phyloP scores from a whole-genome alignment of 2,329 filamentous ascomycete genomes.

The Coniochaeta prunicola region DNA sequence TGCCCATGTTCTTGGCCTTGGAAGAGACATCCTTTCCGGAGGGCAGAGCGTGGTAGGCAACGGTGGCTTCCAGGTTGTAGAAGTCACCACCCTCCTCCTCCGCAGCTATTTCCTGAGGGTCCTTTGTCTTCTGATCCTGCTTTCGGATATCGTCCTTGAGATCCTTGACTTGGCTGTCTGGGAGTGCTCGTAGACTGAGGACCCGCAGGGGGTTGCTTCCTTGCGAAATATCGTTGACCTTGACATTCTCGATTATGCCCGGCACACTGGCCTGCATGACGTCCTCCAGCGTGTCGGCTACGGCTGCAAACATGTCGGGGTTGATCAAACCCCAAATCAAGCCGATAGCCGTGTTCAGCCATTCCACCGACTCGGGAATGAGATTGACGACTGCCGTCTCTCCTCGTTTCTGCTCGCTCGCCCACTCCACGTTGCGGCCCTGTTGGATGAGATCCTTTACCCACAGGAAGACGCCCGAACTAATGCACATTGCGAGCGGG shows the following conservation, averaged over 20 bases:
- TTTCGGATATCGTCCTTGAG: constrained; percentile 75
- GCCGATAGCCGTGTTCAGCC: constrained; percentile 85
- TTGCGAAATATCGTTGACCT: constrained; percentile 91
- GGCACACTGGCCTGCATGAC: constrained; percentile 96
- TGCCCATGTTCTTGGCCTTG: constrained; percentile 92
- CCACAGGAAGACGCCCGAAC: constrained; percentile 81
- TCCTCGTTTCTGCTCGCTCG: constrained; percentile 76
- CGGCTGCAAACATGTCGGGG: constrained; percentile 85
- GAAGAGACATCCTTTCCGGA: constrained; percentile 62
- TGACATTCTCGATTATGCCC: constrained; percentile 84
- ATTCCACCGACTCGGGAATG: constrained; percentile 87
- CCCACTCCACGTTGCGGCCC: constrained; percentile 81
- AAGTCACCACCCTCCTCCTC: constrained; percentile 87
- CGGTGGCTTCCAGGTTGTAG: constrained; percentile 85
- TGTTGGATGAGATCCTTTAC: constrained; percentile 78
- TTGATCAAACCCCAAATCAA: constrained; percentile 89
- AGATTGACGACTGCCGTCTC: constrained; percentile 81
- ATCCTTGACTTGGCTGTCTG: constrained; percentile 72
- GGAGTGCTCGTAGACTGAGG: constrained; percentile 76
- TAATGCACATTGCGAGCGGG: constrained; percentile 62
- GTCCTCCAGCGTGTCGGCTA: constrained; percentile 91
- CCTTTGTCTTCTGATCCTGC: constrained; percentile 72
- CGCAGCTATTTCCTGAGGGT: constrained; percentile 79
- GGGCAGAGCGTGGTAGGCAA: constrained; percentile 86
- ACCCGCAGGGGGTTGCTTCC: constrained; percentile 86